Percentiles rank a stretch among this genome's conserved stretches.
Conservation (phyloP, 495 filamentous ascomycete species). For the Parmelia sp. region DNA sequence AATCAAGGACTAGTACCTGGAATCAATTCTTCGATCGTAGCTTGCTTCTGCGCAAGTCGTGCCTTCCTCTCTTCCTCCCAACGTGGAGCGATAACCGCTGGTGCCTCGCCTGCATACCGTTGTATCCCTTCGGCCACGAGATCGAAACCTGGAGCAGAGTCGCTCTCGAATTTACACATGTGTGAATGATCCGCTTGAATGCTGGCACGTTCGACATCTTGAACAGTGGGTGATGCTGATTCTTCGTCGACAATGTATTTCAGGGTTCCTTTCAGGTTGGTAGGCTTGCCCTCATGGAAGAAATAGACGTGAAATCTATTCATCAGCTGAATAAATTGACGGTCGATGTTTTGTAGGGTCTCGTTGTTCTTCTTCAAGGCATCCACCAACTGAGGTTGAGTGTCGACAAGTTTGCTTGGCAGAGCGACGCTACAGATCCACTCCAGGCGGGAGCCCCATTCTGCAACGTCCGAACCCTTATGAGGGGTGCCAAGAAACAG, state of each 20-base stretch:
- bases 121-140: constrained; percentile 65
- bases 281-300: constrained; percentile 65
- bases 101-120: constrained; percentile 59
- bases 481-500: constrained; percentile 88
- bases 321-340: constrained; percentile 66
- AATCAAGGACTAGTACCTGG: constrained; percentile 15
- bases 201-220: constrained; percentile 67
- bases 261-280: constrained; percentile 49
- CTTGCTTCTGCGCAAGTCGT: constrained; percentile 38
- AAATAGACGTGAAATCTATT: constrained; percentile 65
- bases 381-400: constrained; percentile 61
- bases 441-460: constrained; percentile 69
- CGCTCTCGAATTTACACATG: constrained; percentile 80
- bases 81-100: constrained; percentile 48
- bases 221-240: constrained; percentile 68
- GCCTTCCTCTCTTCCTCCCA: constrained; percentile 60
- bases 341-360: constrained; percentile 73
- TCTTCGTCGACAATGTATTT: constrained; percentile 62
- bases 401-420: constrained; percentile 64
- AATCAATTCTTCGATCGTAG: constrained; percentile 27
- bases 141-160: constrained; percentile 65
- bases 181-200: constrained; percentile 79
- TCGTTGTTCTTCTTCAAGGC: constrained; percentile 73
- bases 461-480: constrained; percentile 67
- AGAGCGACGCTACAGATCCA: constrained; percentile 64